Conservation (phyloP, 73 alveolate species). For the Paramecium biaurelia region DNA sequence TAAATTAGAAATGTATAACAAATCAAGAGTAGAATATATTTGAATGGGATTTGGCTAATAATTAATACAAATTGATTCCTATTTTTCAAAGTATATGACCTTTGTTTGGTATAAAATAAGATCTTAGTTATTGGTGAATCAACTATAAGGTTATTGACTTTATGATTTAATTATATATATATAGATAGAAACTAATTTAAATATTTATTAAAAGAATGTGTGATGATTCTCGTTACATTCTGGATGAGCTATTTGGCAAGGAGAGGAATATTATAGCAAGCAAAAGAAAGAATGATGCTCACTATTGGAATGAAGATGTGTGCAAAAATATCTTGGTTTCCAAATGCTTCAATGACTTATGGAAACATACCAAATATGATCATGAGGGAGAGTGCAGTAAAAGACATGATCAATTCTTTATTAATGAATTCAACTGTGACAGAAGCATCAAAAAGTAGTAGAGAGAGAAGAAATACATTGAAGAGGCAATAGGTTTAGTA, state of each 20-base stretch:
- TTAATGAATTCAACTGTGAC: constrained; percentile 1
- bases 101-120: neutral
- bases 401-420: constrained; percentile 29
- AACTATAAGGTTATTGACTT: neutral
- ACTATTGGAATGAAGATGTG: constrained; percentile 57
- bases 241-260: constrained; percentile 53
- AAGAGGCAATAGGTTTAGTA: constrained; percentile 57
- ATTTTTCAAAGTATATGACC: neutral
- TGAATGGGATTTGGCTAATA: neutral
- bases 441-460: neutral
- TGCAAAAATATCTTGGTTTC: constrained; percentile 27
- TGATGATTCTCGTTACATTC: constrained; percentile 17
- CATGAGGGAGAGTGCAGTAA: constrained; percentile 51
- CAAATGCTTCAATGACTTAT: constrained; percentile 19
- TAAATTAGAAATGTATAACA: neutral
- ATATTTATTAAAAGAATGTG: constrained; percentile 2
- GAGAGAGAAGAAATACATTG: constrained; percentile 48
- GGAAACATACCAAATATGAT: constrained; percentile 55
- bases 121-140: constrained; percentile 6
- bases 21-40: neutral
- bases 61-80: neutral
- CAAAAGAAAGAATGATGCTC: constrained; percentile 50
- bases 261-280: constrained; percentile 11
- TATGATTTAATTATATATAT: neutral
- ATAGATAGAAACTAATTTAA: neutral